Percentiles rank a stretch among this genome's conserved stretches.
These are phyloP conservation scores for Aspergillus uvarum DNA, from an alignment of 2,329 filamentous ascomycete genomes.

Conservation along the genomic window DNA sequence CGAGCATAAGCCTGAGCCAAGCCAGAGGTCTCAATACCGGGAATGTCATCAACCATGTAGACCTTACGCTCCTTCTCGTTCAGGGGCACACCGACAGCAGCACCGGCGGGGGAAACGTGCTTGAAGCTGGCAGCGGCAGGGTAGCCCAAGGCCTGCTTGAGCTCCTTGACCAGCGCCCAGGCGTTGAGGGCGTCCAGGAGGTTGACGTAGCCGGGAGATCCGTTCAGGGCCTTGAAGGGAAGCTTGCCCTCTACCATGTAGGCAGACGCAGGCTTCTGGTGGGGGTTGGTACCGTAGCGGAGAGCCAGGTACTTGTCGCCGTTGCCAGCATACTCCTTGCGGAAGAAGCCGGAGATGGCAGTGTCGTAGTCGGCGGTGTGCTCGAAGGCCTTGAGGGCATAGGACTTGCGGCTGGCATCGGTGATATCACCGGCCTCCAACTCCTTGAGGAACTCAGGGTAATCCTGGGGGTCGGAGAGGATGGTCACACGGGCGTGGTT, in stretches of 20 bases:
- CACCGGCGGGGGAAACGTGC: conserved; percentile 95
- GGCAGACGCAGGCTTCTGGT: conserved; percentile 94
- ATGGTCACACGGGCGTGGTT: conserved; percentile 96
- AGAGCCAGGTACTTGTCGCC: conserved; percentile 81
- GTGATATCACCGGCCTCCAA: conserved; percentile 82
- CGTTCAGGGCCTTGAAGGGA: conserved; percentile 92
- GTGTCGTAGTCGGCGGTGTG: conserved; percentile 96
- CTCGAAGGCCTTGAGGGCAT: conserved; percentile 96
- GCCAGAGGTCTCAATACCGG: conserved; percentile 78
- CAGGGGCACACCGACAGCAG: conserved; percentile 86
- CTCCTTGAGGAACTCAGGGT: conserved; percentile 89
- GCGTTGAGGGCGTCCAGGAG: conserved; percentile 93
- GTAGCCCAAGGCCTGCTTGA: conserved; percentile 81
- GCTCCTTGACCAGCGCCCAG: conserved; percentile 95
- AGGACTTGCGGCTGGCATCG: conserved; percentile 79
- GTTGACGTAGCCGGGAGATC: conserved; percentile 95
- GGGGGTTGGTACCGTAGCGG: conserved; percentile 94
- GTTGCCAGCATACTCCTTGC: conserved; percentile 88
- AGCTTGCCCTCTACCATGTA: conserved; percentile 71
- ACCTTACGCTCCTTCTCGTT: conserved; percentile 89
- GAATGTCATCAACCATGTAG: conserved; percentile 96
- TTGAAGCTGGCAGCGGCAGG: conserved; percentile 97
- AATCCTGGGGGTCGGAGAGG: conserved; percentile 89
- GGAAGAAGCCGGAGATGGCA: conserved; percentile 95
- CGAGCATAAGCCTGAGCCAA: conserved; percentile 95